phyloP scores from a whole-genome alignment of 208 protist species.

The Acanthamoeba sp. region DNA sequence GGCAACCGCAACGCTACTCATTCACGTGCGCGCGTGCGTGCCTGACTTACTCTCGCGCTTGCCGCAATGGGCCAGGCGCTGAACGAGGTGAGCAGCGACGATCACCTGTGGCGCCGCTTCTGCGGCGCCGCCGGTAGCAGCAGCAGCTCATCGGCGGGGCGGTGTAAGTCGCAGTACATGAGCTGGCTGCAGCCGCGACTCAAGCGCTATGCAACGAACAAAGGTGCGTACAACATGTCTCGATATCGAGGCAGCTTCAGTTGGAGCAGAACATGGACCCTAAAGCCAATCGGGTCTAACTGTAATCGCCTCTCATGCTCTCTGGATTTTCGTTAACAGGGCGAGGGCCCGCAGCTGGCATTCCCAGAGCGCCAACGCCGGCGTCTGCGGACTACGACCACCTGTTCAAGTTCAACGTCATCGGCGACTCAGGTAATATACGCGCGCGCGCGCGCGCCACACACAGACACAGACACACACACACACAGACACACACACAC shows the following conservation, averaged over 20 bases:
- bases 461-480: no score
- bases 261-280: no score
- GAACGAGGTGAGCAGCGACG: conserved; percentile 15
- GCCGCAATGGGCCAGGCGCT: neutral
- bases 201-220: neutral
- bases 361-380: no score
- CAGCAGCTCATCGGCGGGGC: neutral
- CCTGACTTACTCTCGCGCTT: neutral
- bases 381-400: conserved; percentile 22
- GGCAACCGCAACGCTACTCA: neutral
- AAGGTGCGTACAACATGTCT: neutral
- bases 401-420: conserved; percentile 65
- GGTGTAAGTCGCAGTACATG: neutral
- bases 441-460: no score
- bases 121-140: neutral
- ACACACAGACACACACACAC: no score
- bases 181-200: neutral
- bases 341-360: no score
- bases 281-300: no score
- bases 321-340: no score
- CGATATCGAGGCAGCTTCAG: no score
- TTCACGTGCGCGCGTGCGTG: neutral
- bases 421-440: neutral
- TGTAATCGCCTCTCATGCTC: no score
- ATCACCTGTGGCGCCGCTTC: neutral